Evolutionary conservation across 768 basidiomycete genomes (phyloP).

Genomic region (Tricholoma bakamatsutake): DNA sequence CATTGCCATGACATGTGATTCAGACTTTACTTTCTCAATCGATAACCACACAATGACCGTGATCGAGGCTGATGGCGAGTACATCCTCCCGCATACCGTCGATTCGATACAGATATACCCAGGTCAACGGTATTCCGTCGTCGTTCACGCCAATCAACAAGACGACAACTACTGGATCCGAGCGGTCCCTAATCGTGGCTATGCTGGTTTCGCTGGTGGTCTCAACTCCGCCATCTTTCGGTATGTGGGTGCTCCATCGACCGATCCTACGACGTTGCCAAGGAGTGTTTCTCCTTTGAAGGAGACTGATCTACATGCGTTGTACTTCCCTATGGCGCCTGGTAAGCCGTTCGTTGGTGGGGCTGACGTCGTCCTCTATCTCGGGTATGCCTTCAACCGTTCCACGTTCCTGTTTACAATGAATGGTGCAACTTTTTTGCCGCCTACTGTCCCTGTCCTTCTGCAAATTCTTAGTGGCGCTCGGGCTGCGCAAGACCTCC

Average conservation of each 20-base stretch:
- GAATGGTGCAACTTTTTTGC: conserved; percentile 25
- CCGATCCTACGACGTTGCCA: conserved; percentile 19
- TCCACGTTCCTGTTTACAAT: conserved; percentile 15
- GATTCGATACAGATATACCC: conserved; percentile 38
- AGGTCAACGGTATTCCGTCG: conserved; percentile 25
- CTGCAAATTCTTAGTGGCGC: conserved; percentile 44
- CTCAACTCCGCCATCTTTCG: conserved; percentile 46
- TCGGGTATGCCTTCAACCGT: conserved; percentile 21
- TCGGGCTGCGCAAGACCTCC: conserved; percentile 30
- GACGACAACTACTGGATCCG: conserved; percentile 49
- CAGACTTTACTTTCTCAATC: conserved; percentile 36
- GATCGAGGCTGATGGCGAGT: conserved; percentile 46
- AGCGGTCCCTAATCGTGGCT: conserved; percentile 21
- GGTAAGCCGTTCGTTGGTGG: conserved; percentile 26
- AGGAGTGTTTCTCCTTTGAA: conserved; percentile 18
- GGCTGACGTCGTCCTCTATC: conserved; percentile 35
- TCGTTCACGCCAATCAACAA: conserved; percentile 39
- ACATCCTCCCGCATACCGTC: conserved; percentile 35
- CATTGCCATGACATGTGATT: conserved; percentile 28
- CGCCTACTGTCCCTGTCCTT: conserved; percentile 39
- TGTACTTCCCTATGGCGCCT: conserved; percentile 19
- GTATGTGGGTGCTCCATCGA: conserved; percentile 36
- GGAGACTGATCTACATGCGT: conserved; percentile 35
- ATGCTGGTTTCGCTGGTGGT: conserved; percentile 24
- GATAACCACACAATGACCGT: conserved; percentile 42